Conservation (phyloP, 2,329 filamentous ascomycete species). For the Laburnicola sp. region DNA sequence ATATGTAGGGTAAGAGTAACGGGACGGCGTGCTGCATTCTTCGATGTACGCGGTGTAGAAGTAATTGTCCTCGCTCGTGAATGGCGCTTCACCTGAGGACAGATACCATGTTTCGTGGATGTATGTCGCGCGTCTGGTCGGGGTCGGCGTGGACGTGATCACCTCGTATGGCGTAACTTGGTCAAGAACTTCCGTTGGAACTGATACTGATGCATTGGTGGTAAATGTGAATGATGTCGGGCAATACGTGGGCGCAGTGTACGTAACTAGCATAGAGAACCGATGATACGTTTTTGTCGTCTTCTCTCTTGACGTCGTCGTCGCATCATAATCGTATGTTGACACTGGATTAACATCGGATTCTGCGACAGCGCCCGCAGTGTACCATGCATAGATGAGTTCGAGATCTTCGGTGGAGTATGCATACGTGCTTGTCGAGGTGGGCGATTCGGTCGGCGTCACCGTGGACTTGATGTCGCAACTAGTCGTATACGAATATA, state of each 20-base stretch:
- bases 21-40: conserved; percentile 23
- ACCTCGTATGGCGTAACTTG: conserved; percentile 24
- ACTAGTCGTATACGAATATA: neutral
- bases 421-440: conserved; percentile 9
- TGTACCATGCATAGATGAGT: conserved; percentile 27
- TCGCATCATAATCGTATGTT: conserved; percentile 11
- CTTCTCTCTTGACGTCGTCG: conserved; percentile 10
- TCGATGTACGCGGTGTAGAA: conserved; percentile 33
- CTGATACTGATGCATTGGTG: conserved; percentile 16
- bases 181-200: conserved; percentile 29
- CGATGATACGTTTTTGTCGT: conserved; percentile 13
- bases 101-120: conserved; percentile 32
- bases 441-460: conserved; percentile 29
- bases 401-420: conserved; percentile 18
- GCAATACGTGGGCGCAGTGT: conserved; percentile 35
- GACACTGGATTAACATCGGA: conserved; percentile 27
- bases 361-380: conserved; percentile 23
- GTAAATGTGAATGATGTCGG: conserved; percentile 21
- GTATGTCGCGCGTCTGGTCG: conserved; percentile 7
- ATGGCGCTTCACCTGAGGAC: conserved; percentile 29
- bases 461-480: conserved; percentile 32
- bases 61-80: conserved; percentile 22
- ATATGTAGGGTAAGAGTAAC: neutral
- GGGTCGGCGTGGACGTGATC: conserved; percentile 20
- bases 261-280: conserved; percentile 36